phyloP scores from a whole-genome alignment of 768 basidiomycete species.

The Phylloporus sp. region DNA sequence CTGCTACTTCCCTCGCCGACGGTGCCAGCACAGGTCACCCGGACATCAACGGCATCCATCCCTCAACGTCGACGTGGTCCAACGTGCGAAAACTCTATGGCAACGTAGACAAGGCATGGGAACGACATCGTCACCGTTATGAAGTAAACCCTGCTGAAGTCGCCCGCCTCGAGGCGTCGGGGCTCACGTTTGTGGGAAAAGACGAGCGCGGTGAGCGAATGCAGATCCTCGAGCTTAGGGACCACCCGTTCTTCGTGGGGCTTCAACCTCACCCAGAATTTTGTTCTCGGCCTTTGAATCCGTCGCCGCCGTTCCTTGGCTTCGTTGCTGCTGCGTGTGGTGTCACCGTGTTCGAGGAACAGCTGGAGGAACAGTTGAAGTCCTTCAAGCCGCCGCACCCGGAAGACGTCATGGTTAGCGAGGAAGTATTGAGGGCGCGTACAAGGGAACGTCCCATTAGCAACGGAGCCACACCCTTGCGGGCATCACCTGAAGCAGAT shows the following conservation, averaged over 20 bases:
- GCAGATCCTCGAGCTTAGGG: constrained; percentile 89
- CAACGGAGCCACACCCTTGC: constrained; percentile 18
- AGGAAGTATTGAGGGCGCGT: constrained; percentile 46
- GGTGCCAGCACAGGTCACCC: neutral
- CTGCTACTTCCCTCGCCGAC: constrained; percentile 3
- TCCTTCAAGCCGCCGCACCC: constrained; percentile 74
- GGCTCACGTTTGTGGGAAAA: constrained; percentile 78
- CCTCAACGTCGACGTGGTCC: constrained; percentile 60
- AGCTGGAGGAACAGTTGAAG: constrained; percentile 59
- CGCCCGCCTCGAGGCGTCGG: constrained; percentile 59
- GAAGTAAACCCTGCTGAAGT: constrained; percentile 93
- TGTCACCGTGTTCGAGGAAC: constrained; percentile 54
- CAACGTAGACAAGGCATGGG: constrained; percentile 80
- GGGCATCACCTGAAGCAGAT: constrained; percentile 19
- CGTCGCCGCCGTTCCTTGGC: constrained; percentile 95
- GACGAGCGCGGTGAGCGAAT: constrained; percentile 96
- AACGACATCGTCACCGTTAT: constrained; percentile 92
- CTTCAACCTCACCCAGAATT: constrained; percentile 98
- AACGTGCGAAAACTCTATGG: constrained; percentile 78
- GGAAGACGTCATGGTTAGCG: constrained; percentile 65
- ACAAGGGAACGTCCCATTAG: constrained; percentile 29
- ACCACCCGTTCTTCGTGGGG: constrained; percentile 91
- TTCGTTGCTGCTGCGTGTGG: constrained; percentile 80
- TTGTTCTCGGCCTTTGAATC: constrained; percentile 96
- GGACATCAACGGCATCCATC: constrained; percentile 6